Base-by-base conservation (phyloP, 129 eudicot genomes). In the Ambrosia artemisiifolia region DNA sequence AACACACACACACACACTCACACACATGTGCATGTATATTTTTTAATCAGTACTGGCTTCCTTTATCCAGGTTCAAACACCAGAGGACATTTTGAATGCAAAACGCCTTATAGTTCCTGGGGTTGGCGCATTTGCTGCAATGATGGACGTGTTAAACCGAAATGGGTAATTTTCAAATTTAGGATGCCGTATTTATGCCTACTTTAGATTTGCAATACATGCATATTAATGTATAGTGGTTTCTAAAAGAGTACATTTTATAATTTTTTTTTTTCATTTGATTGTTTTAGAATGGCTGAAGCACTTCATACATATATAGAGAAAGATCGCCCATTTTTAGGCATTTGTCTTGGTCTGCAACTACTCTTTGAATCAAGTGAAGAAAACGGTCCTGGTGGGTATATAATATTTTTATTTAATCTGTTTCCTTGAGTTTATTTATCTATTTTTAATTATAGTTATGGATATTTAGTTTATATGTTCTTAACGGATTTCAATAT, bases 51-150 rank as follows among this genome's bases (percentile, higher is more conserved):
- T 66, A 3, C 1, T 30, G 16, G 48, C 70, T 34, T 40, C 4
- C 53, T 17, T 49, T 67, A 10, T 78, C 10, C 60, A 95, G 99
- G 99, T 95, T 61, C 85, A 95, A 80, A 75, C 85, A 67, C 91
- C 99, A 7, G 88, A 95, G 50, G 99, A 95, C 73, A 95, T 95
- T 67, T 51, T 95, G 24, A 86, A 95, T 69, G 97, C 99, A 49
- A 77, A 85, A 14, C 88, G 97, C 18, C 97, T 95, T 40, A 79
- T 95, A 65, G 86, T 95, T 77, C 99, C 97, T 2, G 99, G 99
- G 5, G 99, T 95, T 53, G 99, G 99, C 70, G 99, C 99, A 59
- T 95, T 95, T 84, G 97, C 96, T 54, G 85, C 97, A 43, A 96
- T 96, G 71, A 95, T 95, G 96, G 95, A 87, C 57, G 93, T 90